These are phyloP conservation scores for Graphilbum sp. DNA, from an alignment of 2,329 filamentous ascomycete species.

Conservation along the genomic window DNA sequence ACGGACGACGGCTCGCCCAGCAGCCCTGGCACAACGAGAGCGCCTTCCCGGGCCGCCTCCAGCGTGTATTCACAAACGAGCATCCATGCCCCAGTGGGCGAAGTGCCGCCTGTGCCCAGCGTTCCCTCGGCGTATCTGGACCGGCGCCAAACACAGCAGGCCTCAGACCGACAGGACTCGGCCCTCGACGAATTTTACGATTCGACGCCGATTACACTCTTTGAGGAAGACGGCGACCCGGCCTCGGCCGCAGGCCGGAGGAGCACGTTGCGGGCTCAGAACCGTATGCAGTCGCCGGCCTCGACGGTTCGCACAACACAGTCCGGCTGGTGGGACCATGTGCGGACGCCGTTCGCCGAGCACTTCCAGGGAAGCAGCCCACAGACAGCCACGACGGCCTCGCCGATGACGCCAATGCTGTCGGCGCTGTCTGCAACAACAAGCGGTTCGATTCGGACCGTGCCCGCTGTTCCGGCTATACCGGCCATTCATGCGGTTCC, in stretches of 20 bases:
- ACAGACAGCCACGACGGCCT: slow-evolving; percentile 20
- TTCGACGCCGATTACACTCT: slow-evolving; percentile 46
- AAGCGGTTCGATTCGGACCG: background rate
- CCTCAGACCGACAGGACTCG: slow-evolving; percentile 6
- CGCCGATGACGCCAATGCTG: slow-evolving; percentile 4
- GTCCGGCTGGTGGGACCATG: slow-evolving; percentile 66
- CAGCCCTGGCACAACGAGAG: slow-evolving; percentile 12
- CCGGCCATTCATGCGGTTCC: background rate
- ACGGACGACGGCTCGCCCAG: slow-evolving; percentile 34
- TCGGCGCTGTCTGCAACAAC: slow-evolving; percentile 3
- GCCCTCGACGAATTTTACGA: slow-evolving; percentile 31
- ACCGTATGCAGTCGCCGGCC: slow-evolving; percentile 18
- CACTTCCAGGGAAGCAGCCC: slow-evolving; percentile 21
- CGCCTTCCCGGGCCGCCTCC: slow-evolving; percentile 26
- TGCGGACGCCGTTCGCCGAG: slow-evolving; percentile 51
- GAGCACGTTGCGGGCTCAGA: slow-evolving; percentile 19
- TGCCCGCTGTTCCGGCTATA: background rate
- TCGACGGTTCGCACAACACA: slow-evolving; percentile 32
- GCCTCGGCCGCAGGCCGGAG: slow-evolving; percentile 14
- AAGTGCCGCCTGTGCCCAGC: slow-evolving; percentile 43
- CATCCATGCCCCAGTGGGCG: slow-evolving; percentile 13
- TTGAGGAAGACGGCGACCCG: slow-evolving; percentile 49
- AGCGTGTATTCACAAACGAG: slow-evolving; percentile 46
- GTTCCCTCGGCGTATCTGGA: slow-evolving; percentile 30
- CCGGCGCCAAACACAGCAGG: slow-evolving; percentile 12